phyloP scores from a whole-genome alignment of 2,329 filamentous ascomycete species.

The Colletotrichum truncatum region DNA sequence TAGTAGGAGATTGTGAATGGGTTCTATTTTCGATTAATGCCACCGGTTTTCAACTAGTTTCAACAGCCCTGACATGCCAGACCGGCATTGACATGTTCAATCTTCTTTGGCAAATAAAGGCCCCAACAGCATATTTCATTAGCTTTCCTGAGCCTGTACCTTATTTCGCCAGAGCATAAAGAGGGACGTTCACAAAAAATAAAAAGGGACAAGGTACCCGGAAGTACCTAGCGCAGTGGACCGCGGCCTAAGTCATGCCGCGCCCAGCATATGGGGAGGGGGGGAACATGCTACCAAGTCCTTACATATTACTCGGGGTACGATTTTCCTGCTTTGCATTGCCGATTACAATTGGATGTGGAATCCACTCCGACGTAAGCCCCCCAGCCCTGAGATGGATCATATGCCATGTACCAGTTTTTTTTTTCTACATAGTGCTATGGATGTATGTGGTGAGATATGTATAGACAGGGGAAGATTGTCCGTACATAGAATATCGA shows the following conservation, averaged over 20 bases:
- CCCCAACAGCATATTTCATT: background rate
- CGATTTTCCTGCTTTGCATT: background rate
- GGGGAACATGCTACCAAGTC: background rate
- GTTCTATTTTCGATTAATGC: background rate
- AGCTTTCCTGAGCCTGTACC: too few relatives aligned
- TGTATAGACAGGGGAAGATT: background rate
- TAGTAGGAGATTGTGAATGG: too few relatives aligned
- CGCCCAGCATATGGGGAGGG: too few relatives aligned
- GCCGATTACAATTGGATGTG: constrained; percentile 2
- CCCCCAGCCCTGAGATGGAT: background rate
- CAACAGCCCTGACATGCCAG: too few relatives aligned
- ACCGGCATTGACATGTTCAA: background rate
- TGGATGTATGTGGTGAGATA: too few relatives aligned
- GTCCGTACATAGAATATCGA: too few relatives aligned
- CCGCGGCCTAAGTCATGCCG: background rate
- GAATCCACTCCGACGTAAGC: constrained; percentile 9
- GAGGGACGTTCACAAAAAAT: background rate
- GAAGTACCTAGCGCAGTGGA: constrained; percentile 10
- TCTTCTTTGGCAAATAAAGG: too few relatives aligned
- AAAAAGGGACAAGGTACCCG: background rate
- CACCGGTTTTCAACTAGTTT: too few relatives aligned
- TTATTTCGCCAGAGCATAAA: background rate
- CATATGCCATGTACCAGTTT: too few relatives aligned
- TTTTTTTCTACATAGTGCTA: too few relatives aligned
- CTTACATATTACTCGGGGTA: background rate